Base-by-base conservation (phyloP, 352 stramenopile species). In the Phytophthora litchii region DNA sequence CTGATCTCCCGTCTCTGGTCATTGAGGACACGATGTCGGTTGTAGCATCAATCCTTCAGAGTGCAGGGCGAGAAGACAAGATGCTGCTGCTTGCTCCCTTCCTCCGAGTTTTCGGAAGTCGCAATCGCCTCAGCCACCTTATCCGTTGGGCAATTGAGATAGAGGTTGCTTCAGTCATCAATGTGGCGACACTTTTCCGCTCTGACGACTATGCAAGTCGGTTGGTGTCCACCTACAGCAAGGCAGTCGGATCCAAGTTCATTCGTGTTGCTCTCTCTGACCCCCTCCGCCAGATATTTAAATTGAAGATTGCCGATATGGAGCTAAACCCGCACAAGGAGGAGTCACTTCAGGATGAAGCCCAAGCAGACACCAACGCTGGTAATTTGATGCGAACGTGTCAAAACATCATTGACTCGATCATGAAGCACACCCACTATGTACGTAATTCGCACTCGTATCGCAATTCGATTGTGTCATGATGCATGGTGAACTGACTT, bases 371-470 rank as follows among this genome's bases (percentile, higher is more conserved):
- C n/a, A 47, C 55, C 3, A 94, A 94, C 20, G 87, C 87, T 3
- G 72, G 73, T 0, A 94, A 93, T 48, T 63, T 96, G 17, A 96
- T 94, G 87, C 55, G 57, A n/a, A 76, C 83, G 5, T 96, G 87
- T 41, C 87, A 96, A 55, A 64, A 78, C 14, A 89, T 96, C 32
- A 76, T 96, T 16, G 82, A 96, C 46, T 87, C 82, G 29, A 91
- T 96, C 45, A 51, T 92, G 16, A 69, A 70, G 25, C 88, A 93
- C 60, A 72, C 78, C 1, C 50, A 83, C 27, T 70, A 20, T 37
- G 62, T 74, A 68, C 40, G 68, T 76, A 37, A 0, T 29, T 49
- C 23, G 12, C 14, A 20, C 35, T 12, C 10, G 4, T 13, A 4
- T 10, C 29, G 11, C 11, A 8, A 34, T 45, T 4, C 23, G 10